These are phyloP conservation scores for Sporothrix brasiliensis DNA, from an alignment of 2,329 filamentous ascomycete genomes.

Conservation along the genomic window DNA sequence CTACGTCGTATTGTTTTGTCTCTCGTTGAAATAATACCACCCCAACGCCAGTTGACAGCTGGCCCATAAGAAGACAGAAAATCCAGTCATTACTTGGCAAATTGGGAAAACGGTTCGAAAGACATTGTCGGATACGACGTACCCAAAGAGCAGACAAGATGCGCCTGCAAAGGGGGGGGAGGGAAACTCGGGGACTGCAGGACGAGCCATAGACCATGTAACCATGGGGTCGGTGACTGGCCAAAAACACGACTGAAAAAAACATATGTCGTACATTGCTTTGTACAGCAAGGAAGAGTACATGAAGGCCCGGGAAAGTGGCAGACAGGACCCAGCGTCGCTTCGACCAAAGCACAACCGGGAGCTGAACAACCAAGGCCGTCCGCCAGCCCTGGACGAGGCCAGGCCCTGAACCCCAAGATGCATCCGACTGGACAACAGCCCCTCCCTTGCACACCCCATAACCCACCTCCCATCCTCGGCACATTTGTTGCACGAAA, in stretches of 20 bases:
- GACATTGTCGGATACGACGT: slow-evolving; percentile 5
- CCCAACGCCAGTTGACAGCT: neutral
- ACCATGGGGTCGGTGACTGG: slow-evolving; percentile 20
- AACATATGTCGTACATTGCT: too few relatives aligned
- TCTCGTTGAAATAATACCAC: neutral
- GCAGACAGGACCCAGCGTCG: neutral
- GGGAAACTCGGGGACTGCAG: neutral
- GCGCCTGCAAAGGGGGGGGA: neutral
- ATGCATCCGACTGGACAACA: slow-evolving; percentile 18
- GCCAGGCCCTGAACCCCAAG: slow-evolving; percentile 2
- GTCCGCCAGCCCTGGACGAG: neutral
- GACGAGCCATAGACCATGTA: slow-evolving; percentile 12
- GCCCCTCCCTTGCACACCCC: neutral
- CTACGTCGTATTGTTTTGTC: neutral
- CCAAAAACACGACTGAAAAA: neutral
- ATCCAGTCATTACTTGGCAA: neutral
- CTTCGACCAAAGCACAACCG: neutral
- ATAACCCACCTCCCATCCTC: neutral
- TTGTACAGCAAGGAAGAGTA: too few relatives aligned
- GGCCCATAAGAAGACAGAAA: neutral
- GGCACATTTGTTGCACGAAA: slow-evolving; percentile 1
- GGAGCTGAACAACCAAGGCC: neutral
- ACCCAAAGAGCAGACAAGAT: slow-evolving; percentile 9
- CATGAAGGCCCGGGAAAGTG: neutral
- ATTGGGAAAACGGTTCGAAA: neutral